phyloP scores from a whole-genome alignment of 495 filamentous ascomycete genomes.

The Penicillium odoratum region DNA sequence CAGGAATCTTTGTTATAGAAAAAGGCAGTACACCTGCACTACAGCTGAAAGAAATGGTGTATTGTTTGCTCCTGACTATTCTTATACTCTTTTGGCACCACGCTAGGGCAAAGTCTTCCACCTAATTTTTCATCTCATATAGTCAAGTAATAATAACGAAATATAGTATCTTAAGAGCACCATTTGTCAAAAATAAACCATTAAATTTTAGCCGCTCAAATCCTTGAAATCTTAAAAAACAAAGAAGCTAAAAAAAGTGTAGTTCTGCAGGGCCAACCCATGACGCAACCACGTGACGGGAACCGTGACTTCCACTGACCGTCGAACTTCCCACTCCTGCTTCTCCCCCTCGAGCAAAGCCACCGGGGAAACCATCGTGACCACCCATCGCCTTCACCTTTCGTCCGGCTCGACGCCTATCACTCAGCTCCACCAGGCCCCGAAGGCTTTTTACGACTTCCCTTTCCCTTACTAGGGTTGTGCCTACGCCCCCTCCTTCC shows the following conservation, averaged over 20 bases:
- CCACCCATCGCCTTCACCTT: constrained; percentile 21
- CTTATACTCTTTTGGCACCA: not conserved
- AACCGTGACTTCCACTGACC: constrained; percentile 25
- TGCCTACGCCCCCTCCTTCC: constrained; percentile 28
- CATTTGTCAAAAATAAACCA: not conserved
- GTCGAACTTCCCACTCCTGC: constrained; percentile 29
- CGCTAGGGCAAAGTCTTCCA: not conserved
- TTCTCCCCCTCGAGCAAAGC: constrained; percentile 30
- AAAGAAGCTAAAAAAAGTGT: constrained; percentile 4
- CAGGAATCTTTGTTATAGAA: not conserved
- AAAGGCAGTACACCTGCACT: not conserved
- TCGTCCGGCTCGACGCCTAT: not conserved
- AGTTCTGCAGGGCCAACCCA: constrained; percentile 31
- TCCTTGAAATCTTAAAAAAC: not conserved
- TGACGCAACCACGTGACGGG: constrained; percentile 49
- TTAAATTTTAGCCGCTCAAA: not conserved
- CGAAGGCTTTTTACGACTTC: constrained; percentile 8
- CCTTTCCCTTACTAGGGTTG: constrained; percentile 27
- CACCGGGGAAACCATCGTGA: constrained; percentile 24
- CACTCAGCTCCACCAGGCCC: constrained; percentile 6
- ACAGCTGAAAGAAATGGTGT: not conserved
- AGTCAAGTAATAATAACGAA: not conserved
- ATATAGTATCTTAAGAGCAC: not conserved
- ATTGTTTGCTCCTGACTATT: not conserved
- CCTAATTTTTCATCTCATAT: not conserved